These are phyloP conservation scores for Aspergillus steynii DNA, from an alignment of 495 filamentous ascomycete genomes.

Conservation along the genomic window DNA sequence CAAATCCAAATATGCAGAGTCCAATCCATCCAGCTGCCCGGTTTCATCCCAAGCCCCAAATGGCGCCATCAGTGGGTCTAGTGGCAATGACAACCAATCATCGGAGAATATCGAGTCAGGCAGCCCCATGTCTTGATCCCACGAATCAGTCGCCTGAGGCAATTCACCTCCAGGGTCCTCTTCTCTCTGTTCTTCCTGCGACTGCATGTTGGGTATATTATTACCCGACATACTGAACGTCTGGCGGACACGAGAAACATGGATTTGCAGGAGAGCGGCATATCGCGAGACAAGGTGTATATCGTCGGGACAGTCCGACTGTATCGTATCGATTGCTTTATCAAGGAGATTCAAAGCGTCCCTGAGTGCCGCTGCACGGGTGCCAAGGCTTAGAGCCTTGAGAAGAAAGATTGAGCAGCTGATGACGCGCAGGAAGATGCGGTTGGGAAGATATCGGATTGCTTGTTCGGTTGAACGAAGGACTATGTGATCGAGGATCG, in stretches of 20 bases:
- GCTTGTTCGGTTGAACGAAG: neutral
- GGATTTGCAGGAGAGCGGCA: conserved; percentile 32
- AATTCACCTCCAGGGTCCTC: neutral
- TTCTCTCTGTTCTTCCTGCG: neutral
- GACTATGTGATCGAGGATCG: conserved; percentile 29
- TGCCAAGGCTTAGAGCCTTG: conserved; percentile 41
- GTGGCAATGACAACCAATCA: conserved; percentile 38
- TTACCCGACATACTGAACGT: conserved; percentile 15
- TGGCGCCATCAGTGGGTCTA: conserved; percentile 39
- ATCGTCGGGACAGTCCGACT: conserved; percentile 34
- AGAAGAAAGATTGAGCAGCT: conserved; percentile 41
- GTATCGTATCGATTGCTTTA: conserved; percentile 30
- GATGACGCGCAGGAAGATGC: conserved; percentile 39
- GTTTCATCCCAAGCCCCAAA: conserved; percentile 27
- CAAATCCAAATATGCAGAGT: conserved; percentile 28
- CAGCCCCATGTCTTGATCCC: neutral
- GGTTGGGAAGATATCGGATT: conserved; percentile 36
- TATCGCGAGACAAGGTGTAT: conserved; percentile 39
- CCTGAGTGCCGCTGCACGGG: conserved; percentile 32
- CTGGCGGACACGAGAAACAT: conserved; percentile 23
- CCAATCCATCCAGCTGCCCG: conserved; percentile 20
- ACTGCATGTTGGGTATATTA: neutral
- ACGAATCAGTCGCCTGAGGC: neutral
- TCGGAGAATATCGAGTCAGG: conserved; percentile 9
- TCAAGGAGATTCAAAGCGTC: conserved; percentile 38